phyloP scores from a whole-genome alignment of 2,329 filamentous ascomycete genomes.

The Xylaria sp. region DNA sequence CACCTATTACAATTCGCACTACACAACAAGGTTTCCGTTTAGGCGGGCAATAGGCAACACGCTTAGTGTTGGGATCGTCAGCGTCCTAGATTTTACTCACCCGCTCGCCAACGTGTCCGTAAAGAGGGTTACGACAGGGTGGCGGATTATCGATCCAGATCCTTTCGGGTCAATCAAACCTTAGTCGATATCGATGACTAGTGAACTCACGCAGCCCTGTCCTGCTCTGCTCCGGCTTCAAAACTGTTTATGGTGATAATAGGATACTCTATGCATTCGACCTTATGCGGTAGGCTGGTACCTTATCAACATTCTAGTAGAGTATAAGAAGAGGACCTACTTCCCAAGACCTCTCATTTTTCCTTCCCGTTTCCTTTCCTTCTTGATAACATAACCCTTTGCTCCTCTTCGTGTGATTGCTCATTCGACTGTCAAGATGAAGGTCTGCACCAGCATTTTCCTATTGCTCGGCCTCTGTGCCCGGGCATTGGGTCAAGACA shows the following conservation, averaged over 20 bases:
- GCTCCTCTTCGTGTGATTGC: neutral
- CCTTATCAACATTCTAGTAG: neutral
- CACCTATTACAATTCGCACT: conserved; percentile 9
- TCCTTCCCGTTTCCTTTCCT: neutral
- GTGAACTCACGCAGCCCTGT: neutral
- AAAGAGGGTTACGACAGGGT: neutral
- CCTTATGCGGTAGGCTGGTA: neutral
- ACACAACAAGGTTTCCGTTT: neutral
- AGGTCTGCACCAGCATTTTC: conserved; percentile 9
- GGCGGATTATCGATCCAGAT: neutral
- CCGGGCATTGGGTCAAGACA: neutral
- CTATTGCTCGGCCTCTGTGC: conserved; percentile 21
- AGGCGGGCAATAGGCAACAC: neutral
- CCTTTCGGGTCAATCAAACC: neutral
- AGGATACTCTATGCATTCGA: neutral
- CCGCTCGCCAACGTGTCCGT: neutral
- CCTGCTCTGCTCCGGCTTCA: neutral
- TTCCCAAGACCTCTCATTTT: neutral
- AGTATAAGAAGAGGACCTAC: neutral
- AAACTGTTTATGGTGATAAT: neutral
- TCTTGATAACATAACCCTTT: neutral
- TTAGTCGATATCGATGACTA: neutral
- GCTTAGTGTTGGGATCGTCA: neutral
- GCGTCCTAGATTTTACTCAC: neutral
- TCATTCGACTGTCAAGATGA: conserved; percentile 27